Evolutionary conservation across 1,284 basidiomycete species (phyloP).

Genomic region (Ganoderma multipileum): DNA sequence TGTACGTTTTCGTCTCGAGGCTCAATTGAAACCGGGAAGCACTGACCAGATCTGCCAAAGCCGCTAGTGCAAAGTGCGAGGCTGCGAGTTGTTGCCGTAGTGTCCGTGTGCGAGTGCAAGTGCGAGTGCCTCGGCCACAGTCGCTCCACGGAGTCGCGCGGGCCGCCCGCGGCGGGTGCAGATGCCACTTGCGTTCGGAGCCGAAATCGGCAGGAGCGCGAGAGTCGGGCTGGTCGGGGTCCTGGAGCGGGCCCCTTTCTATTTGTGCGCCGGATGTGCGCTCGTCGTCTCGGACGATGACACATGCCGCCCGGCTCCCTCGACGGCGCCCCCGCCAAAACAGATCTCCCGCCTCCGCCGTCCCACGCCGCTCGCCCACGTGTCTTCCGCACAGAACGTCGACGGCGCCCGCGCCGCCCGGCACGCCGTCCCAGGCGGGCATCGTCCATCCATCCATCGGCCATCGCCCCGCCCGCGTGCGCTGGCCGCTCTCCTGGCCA

Average conservation of each 20-base stretch:
- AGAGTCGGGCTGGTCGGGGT: constrained; percentile 22
- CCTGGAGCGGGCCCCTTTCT: constrained; percentile 17
- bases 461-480: constrained; percentile 4
- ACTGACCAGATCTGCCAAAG: constrained; percentile 1
- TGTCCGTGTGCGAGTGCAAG: background rate
- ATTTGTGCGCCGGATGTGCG: constrained; percentile 28
- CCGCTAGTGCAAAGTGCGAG: background rate
- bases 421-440: constrained; percentile 6
- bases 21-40: background rate
- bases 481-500: background rate
- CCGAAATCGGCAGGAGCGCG: constrained; percentile 14
- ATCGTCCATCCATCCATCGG: background rate
- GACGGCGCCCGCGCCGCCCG: constrained; percentile 25
- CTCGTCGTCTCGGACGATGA: constrained; percentile 25
- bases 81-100: background rate
- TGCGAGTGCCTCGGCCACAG: background rate
- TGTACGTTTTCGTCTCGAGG: background rate
- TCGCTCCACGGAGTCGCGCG: constrained; percentile 7
- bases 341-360: constrained; percentile 22
- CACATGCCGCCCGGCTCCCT: constrained; percentile 23
- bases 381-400: constrained; percentile 33
- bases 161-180: constrained; percentile 8
- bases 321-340: constrained; percentile 21
- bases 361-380: constrained; percentile 37
- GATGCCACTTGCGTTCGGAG: background rate